Base-by-base conservation (phyloP, 202 grass and related monocot species). In the Schoenoplectus triqueter region DNA sequence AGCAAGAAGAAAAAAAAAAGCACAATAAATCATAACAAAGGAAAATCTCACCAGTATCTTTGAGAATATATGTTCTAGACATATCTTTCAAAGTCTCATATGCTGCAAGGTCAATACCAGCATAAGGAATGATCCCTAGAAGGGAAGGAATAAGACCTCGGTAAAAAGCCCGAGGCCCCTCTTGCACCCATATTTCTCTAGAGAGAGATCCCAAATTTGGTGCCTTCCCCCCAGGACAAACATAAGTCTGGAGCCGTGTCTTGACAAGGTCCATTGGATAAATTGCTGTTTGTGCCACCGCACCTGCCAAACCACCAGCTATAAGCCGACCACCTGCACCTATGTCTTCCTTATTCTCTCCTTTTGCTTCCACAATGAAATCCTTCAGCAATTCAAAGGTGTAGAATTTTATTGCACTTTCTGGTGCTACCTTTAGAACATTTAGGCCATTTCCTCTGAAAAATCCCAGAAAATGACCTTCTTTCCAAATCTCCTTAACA, bases 221-320 rank as follows among this genome's bases (percentile, higher is more conserved):
- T 61, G 84, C 74, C 82, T 66, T 92, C 15, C 88, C 69, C 45
- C 85, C 83, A 7, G 86, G 84, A 52, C 82, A 92, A 15, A 75
- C 83, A 74, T 21, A 91, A 69, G 91, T 97, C 76, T 97, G 94
- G 7, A 97, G 85, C 72, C 91, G 78, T n/a, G 94, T 97, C 75
- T 97, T 97, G 47, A 97, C 94, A 82, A 97, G 82, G 87, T 97
- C 91, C 59, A 97, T 84, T 7, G 94, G 94, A 90, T 97, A 97
- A 74, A 97, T 97, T 19, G 22, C 69, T 64, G 91, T 93, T 80
- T 97, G 94, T 67, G 94, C 91, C 0, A 97, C 65, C 47, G 91
- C 94, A 83, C 94, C 94, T 51, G 94, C 94, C 48, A 97, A 83
- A 80, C 94, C 94, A 21, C 94, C 94, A 49, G 94, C 88, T 67